These are phyloP conservation scores for Suillus placidus DNA, from an alignment of 768 basidiomycete species.

Conservation along the genomic window DNA sequence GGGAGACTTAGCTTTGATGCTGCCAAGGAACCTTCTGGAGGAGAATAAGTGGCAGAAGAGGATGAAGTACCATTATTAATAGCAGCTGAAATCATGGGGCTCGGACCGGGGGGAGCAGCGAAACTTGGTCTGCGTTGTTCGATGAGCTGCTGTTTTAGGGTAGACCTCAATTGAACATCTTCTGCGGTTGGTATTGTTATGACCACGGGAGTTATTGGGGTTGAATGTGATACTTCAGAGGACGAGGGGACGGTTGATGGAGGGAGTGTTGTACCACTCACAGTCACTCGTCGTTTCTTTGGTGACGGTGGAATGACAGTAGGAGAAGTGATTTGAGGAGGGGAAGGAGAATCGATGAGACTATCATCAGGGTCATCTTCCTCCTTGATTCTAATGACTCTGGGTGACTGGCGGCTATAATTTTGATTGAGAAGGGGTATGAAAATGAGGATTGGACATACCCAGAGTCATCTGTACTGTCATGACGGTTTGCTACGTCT, in stretches of 20 bases:
- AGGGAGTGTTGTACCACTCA: slow-evolving; percentile 56
- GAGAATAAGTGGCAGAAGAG: slow-evolving; percentile 29
- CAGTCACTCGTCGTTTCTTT: slow-evolving; percentile 73
- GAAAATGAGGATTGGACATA: slow-evolving; percentile 36
- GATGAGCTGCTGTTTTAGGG: slow-evolving; percentile 71
- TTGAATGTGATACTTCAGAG: slow-evolving; percentile 47
- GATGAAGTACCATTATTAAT: slow-evolving; percentile 19
- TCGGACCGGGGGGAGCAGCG: slow-evolving; percentile 31
- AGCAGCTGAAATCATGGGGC: slow-evolving; percentile 35
- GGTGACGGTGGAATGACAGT: slow-evolving; percentile 44
- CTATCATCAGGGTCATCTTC: slow-evolving; percentile 58
- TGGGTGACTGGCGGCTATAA: slow-evolving; percentile 48
- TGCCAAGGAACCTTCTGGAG: slow-evolving; percentile 28
- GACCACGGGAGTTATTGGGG: slow-evolving; percentile 68
- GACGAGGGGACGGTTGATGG: slow-evolving; percentile 49
- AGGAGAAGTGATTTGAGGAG: slow-evolving; percentile 33
- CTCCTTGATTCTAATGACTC: slow-evolving; percentile 58
- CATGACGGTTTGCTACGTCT: slow-evolving; percentile 37
- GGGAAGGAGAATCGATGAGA: slow-evolving; percentile 40
- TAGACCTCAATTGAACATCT: slow-evolving; percentile 58
- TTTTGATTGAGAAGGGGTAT: slow-evolving; percentile 21
- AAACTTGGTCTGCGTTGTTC: slow-evolving; percentile 70
- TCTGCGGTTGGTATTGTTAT: slow-evolving; percentile 63
- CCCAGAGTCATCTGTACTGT: slow-evolving; percentile 46
- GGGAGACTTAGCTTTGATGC: slow-evolving; percentile 29